These are phyloP conservation scores for Bipolaris zeicola DNA, from an alignment of 2,329 filamentous ascomycete species.

Conservation along the genomic window DNA sequence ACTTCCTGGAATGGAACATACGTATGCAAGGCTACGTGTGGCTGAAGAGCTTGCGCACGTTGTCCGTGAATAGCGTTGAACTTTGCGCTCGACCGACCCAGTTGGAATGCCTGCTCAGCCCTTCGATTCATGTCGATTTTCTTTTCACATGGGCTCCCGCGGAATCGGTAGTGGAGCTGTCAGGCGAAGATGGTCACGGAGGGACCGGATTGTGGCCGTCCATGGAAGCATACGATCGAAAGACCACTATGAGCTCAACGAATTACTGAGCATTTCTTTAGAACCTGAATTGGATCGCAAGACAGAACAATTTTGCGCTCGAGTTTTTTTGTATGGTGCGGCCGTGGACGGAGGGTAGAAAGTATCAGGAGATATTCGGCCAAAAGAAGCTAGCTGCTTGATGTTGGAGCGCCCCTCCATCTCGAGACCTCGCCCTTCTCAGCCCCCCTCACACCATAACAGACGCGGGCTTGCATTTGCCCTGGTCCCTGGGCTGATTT, in stretches of 20 bases:
- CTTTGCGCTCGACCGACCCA: slow-evolving; percentile 34
- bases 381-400: slow-evolving; percentile 19
- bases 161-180: slow-evolving; percentile 6
- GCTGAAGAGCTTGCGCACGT: slow-evolving; percentile 17
- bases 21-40: slow-evolving; percentile 13
- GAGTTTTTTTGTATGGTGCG: neutral
- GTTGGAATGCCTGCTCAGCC: slow-evolving; percentile 14
- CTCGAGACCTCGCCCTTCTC: slow-evolving; percentile 11
- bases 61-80: slow-evolving; percentile 13
- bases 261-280: neutral
- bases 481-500: slow-evolving; percentile 20
- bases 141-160: slow-evolving; percentile 19
- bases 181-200: slow-evolving; percentile 2
- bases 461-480: slow-evolving; percentile 6
- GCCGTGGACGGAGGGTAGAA: slow-evolving; percentile 13
- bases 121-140: slow-evolving; percentile 9
- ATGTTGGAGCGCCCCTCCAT: slow-evolving; percentile 27
- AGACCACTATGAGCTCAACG: neutral
- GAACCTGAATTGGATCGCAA: neutral
- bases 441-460: slow-evolving; percentile 33
- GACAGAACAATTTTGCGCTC: neutral
- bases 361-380: slow-evolving; percentile 34
- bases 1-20: slow-evolving; percentile 5
- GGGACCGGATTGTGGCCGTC: slow-evolving; percentile 4
- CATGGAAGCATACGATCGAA: neutral